A percentile compares a stretch with the other conserved stretches of the same genome.
phyloP scores from a whole-genome alignment of 208 protist species.

The Acanthamoeba sp. region DNA sequence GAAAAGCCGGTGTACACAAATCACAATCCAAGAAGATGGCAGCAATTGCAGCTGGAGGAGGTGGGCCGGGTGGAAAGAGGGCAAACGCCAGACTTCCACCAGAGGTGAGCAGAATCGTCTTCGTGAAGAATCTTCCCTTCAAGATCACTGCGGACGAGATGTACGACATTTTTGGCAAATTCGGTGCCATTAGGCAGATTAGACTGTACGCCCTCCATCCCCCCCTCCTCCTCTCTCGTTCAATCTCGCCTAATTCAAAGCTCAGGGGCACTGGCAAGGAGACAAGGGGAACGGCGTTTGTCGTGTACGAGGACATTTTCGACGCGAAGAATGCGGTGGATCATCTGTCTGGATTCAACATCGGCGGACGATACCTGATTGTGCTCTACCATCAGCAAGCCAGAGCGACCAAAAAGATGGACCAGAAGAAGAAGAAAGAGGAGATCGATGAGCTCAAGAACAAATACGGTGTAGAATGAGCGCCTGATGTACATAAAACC shows the following conservation, averaged over 20 bases:
- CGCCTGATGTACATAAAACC: neutral
- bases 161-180: slow-evolving; percentile 95
- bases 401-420: slow-evolving; percentile 53
- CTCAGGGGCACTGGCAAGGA: slow-evolving; percentile 88
- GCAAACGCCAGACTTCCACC: slow-evolving; percentile 85
- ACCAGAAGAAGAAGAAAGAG: slow-evolving; percentile 70
- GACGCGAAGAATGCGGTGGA: slow-evolving; percentile 95
- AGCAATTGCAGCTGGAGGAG: neutral
- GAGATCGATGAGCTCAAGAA: slow-evolving; percentile 69
- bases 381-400: slow-evolving; percentile 70
- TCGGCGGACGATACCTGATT: slow-evolving; percentile 83
- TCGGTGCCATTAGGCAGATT: slow-evolving; percentile 94
- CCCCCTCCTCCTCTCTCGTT: neutral
- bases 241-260: neutral
- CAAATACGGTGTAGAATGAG: slow-evolving; percentile 54
- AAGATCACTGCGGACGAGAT: slow-evolving; percentile 93
- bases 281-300: slow-evolving; percentile 93
- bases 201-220: slow-evolving; percentile 84
- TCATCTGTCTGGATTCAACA: slow-evolving; percentile 93
- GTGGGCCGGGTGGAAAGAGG: neutral
- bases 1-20: neutral
- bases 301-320: slow-evolving; percentile 96
- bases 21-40: neutral
- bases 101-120: slow-evolving; percentile 92
- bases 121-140: slow-evolving; percentile 93